Evolutionary conservation across 306 rosid genomes (phyloP).

Genomic region (Crataegus laevigata): DNA sequence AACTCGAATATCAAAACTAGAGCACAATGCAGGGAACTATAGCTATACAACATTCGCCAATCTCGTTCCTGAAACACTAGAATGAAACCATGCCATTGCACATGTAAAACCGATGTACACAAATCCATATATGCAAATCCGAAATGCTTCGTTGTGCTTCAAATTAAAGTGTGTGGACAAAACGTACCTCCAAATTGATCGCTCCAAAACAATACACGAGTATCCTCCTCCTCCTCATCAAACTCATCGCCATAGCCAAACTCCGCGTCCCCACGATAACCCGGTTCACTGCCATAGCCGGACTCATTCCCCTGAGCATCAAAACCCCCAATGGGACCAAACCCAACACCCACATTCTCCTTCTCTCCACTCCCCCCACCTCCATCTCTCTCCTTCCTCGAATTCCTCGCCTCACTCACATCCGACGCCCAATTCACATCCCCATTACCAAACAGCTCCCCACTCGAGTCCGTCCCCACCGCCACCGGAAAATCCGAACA

Average conservation of each 20-base stretch:
- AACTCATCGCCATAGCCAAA: constrained; percentile 92
- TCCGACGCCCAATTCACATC: constrained; percentile 90
- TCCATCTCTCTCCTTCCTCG: constrained; percentile 61
- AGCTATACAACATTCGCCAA: not conserved
- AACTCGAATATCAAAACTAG: not conserved
- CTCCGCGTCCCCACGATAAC: constrained; percentile 98
- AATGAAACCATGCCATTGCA: not conserved
- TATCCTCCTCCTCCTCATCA: constrained; percentile 94
- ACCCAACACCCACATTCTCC: constrained; percentile 57
- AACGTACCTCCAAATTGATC: constrained; percentile 52
- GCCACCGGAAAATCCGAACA: constrained; percentile 96
- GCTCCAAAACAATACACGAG: constrained; percentile 72
- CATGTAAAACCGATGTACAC: not conserved
- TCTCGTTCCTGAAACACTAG: not conserved
- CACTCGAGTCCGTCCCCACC: constrained; percentile 88
- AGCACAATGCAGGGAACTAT: not conserved
- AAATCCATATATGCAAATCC: not conserved
- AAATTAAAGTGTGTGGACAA: not conserved
- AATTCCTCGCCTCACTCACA: constrained; percentile 80
- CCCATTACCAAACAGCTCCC: constrained; percentile 84
- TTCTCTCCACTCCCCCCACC: constrained; percentile 60
- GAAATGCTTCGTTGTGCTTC: not conserved
- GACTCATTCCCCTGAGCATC: constrained; percentile 78
- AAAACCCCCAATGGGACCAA: constrained; percentile 55
- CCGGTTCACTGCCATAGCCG: constrained; percentile 97